Conservation (phyloP, 768 basidiomycete genomes). For the Suillus occidentalis region DNA sequence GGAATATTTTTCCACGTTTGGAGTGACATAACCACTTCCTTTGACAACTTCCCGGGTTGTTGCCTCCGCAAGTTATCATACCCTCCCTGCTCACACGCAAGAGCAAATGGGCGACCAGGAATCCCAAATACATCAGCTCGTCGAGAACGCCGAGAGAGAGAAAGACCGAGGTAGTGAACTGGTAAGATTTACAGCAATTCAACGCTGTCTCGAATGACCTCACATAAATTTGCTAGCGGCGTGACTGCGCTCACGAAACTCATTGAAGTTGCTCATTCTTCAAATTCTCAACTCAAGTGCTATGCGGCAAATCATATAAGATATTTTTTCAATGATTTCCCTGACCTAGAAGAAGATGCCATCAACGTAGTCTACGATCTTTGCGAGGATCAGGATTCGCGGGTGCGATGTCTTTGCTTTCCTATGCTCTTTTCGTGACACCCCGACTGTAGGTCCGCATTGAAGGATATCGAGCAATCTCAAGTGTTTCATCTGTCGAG, state of each 20-base stretch:
- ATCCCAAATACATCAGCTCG: conserved; percentile 30
- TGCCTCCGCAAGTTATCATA: not conserved
- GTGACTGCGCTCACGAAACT: conserved; percentile 51
- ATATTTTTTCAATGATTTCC: conserved; percentile 62
- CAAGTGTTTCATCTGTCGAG: conserved; percentile 46
- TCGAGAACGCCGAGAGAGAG: conserved; percentile 45
- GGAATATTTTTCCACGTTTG: conserved; percentile 26
- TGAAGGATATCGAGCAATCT: conserved; percentile 65
- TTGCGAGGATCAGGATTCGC: conserved; percentile 64
- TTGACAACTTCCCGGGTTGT: not conserved
- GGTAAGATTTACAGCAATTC: conserved; percentile 30
- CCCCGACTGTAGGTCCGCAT: conserved; percentile 54
- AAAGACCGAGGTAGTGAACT: conserved; percentile 37
- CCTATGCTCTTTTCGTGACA: not conserved
- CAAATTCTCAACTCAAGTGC: conserved; percentile 46
- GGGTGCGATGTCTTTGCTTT: conserved; percentile 36
- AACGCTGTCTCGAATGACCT: conserved; percentile 3
- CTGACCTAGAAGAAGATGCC: conserved; percentile 70
- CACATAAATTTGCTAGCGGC: conserved; percentile 40
- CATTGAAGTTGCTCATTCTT: conserved; percentile 53
- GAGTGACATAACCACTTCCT: not conserved
- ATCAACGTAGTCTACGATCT: conserved; percentile 80
- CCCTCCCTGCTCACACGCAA: not conserved
- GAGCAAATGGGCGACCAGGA: conserved; percentile 15
- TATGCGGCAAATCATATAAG: conserved; percentile 59